A percentile compares a stretch with the other conserved stretches of the same genome.
Conservation (phyloP, 495 filamentous ascomycete genomes). For the Aspergillus biplanus region DNA sequence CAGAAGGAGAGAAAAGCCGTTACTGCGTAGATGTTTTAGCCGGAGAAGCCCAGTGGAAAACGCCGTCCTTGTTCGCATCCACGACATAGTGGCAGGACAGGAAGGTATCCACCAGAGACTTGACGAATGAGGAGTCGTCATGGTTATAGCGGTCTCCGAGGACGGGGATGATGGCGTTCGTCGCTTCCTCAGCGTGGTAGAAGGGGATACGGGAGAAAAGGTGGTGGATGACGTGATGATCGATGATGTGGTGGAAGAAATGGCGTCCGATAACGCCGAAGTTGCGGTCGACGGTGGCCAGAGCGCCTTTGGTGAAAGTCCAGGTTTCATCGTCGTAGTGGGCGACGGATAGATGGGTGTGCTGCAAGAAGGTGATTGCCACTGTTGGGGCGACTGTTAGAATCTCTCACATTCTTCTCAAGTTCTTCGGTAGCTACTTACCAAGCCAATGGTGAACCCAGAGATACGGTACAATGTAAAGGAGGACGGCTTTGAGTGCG, state of each 20-base stretch:
- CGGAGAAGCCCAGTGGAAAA: constrained; percentile 12
- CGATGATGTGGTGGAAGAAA: constrained; percentile 88
- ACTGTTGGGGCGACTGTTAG: constrained; percentile 45
- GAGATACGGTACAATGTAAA: constrained; percentile 59
- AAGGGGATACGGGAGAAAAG: constrained; percentile 85
- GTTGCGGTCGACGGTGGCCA: constrained; percentile 86
- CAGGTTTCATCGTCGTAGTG: constrained; percentile 77
- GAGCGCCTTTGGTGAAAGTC: constrained; percentile 85
- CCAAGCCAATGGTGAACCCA: constrained; percentile 67
- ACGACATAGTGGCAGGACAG: constrained; percentile 6
- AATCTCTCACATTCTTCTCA: background rate
- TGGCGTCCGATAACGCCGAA: constrained; percentile 87
- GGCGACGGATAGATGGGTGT: constrained; percentile 84
- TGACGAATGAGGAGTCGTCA: constrained; percentile 43
- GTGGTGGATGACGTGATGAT: constrained; percentile 91
- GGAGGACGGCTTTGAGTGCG: constrained; percentile 51
- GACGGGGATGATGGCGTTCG: constrained; percentile 78
- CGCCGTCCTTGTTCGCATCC: constrained; percentile 12
- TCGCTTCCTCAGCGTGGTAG: constrained; percentile 88
- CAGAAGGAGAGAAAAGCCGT: background rate
- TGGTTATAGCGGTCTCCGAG: constrained; percentile 80
- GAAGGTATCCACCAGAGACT: constrained; percentile 11
- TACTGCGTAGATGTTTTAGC: background rate
- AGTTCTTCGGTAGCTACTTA: constrained; percentile 27
- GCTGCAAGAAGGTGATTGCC: constrained; percentile 87